Base-by-base conservation (phyloP, 805 yeast species). In the Saccharomycopsis vini region DNA sequence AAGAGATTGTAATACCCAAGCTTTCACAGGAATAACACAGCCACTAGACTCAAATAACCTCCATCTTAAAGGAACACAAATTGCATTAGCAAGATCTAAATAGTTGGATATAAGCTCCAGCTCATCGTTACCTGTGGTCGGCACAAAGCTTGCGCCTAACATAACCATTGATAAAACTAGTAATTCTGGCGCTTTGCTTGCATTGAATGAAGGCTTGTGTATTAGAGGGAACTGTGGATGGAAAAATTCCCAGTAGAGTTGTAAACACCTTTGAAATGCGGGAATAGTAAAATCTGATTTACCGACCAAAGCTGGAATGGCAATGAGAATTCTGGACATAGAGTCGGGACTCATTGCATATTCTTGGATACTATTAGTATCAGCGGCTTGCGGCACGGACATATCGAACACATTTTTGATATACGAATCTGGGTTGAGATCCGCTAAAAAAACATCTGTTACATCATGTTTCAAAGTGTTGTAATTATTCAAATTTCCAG, bases 1-100 rank as follows among this genome's bases (percentile, higher is more conserved):
- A 49, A 86, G 66, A 52, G 85, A 69, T 59, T 87, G 95, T 39
- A 87, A 67, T 7, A 86, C 74, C 81, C 89, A 86, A 6, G 81
- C 64, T 50, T 70, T 70, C 0, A 87, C 81, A 0, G 95, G 95
- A 1, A 94, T 81, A 45, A 73, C 75, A 57, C 84, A 85, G 43
- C 77, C 83, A 30, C 39, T 23, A 39, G 80, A 74, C 31, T 81
- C 74, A 56, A 86, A 86, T 3, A 87, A 68, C 24, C 73, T 62
- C 72, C 79, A 81, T 42, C 95, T 62, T 23, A 86, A 60, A 0
- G 94, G 70, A 2, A 58, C 60, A 30, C 67, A 63, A 31, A 67
- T 66, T 18, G 42, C 15, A 24, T 45, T 45, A 6, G 51, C 46
- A 10, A 50, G 36, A 16, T 5, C 29, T 31, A 24, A 31, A 10